These are phyloP conservation scores for Boletellus ananiceps DNA, from an alignment of 768 basidiomycete species.

Conservation along the genomic window DNA sequence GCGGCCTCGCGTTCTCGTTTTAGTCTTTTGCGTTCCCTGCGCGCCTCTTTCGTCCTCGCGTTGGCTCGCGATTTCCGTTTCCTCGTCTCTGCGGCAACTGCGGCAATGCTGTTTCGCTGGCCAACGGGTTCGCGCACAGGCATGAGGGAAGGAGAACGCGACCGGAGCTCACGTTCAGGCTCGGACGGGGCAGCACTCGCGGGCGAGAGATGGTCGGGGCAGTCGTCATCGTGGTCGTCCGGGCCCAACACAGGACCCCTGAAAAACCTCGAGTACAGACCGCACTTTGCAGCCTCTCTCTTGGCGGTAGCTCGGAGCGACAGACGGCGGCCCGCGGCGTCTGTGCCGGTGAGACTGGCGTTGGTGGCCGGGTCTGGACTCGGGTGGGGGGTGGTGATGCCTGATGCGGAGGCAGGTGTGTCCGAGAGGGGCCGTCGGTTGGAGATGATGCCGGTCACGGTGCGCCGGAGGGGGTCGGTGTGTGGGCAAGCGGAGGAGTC, in stretches of 20 bases:
- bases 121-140: neutral
- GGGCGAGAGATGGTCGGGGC: no score
- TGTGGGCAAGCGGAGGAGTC: constrained; percentile 9
- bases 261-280: constrained; percentile 78
- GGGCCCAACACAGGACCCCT: constrained; percentile 67
- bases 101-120: neutral
- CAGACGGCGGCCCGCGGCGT: constrained; percentile 22
- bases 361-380: constrained; percentile 5
- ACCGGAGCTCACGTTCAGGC: neutral
- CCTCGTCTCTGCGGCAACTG: neutral
- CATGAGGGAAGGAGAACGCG: neutral
- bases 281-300: constrained; percentile 68
- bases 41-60: constrained; percentile 15
- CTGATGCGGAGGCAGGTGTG: constrained; percentile 45
- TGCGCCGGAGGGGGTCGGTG: constrained; percentile 44
- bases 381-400: constrained; percentile 37
- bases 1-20: constrained; percentile 21
- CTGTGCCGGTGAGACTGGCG: neutral
- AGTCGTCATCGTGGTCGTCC: constrained; percentile 11
- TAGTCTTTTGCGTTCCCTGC: constrained; percentile 20
- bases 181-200: neutral
- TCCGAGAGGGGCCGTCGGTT: constrained; percentile 57
- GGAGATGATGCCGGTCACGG: constrained; percentile 71
- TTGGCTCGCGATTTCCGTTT: constrained; percentile 5
- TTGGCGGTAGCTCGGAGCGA: constrained; percentile 64